Base-by-base conservation (phyloP, 2,329 filamentous ascomycete genomes). In the Trichoderma sp. region DNA sequence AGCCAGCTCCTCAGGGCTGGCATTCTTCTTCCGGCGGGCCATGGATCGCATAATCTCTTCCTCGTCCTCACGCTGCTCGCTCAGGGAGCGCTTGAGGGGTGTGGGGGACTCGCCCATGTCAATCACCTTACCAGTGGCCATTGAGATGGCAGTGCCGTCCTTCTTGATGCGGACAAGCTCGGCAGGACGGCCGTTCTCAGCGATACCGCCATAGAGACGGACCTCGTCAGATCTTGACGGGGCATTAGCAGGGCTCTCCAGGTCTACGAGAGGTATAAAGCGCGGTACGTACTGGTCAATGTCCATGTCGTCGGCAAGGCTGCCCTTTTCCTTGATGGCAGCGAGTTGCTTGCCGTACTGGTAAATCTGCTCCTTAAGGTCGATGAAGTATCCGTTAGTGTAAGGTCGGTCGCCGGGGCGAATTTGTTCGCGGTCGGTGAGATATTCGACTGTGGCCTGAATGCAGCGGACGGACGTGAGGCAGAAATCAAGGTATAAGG, bases 321-420 rank as follows among this genome's bases (percentile, higher is more conserved):
- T 86, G 78, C 88, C 85, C 78, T 90, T 90, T 78, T 92, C 88
- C 78, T 93, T 91, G 75, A 91, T 89, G 76, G 91, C 90, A 74
- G 91, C 91, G 77, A 98, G 90, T 80, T 96, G 93, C 78, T 91
- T 89, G 73, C 94, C 95, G 88, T 97, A 97, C 80, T 93, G 89
- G 80, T 91, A 90, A 77, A 98, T 94, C 88, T 98, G 95, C 81
- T 97, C 93, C 81, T 97, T 91, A 73, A 98, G 90, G 85, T 98
- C 95, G 84, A 98, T 92, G 81, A 98, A 98, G 84, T 98, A 98
- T 80, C 93, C 93, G 88, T 93, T 94, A 87, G 92, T 96, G 86
- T 98, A 98, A 76, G 94, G 94, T 78, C 92, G 91, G 82, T 98
- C 95, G 82, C 89, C 86, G 73, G 93, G 92, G 80, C 93, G 90